Conservation (phyloP, 2,329 filamentous ascomycete species). For the Keithomyces neogunnii region DNA sequence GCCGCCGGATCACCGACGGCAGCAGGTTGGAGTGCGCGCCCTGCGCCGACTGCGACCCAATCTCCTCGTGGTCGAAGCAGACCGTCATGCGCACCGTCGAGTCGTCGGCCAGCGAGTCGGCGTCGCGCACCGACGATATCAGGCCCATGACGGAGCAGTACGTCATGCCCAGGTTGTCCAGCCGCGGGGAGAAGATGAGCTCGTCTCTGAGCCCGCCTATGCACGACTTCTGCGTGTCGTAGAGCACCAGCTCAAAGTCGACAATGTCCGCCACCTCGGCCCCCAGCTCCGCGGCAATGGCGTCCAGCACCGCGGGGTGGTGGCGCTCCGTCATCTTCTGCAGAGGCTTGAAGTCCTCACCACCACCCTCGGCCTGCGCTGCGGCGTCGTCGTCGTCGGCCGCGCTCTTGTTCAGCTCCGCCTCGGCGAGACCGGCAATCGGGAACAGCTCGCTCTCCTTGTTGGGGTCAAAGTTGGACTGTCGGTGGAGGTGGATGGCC, state of each 20-base stretch:
- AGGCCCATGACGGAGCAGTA: conserved; percentile 84
- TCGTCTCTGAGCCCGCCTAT: conserved; percentile 88
- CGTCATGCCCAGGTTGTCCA: conserved; percentile 95
- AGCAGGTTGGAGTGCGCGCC: conserved; percentile 90
- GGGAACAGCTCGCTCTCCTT: conserved; percentile 96
- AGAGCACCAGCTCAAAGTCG: conserved; percentile 95
- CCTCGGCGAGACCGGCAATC: conserved; percentile 78
- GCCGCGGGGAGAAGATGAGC: conserved; percentile 88
- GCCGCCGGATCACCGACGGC: conserved; percentile 74
- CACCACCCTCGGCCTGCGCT: conserved; percentile 27
- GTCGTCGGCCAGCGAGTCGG: conserved; percentile 63
- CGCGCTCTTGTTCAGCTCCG: conserved; percentile 74
- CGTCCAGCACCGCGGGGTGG: conserved; percentile 76
- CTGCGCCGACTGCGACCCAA: conserved; percentile 86
- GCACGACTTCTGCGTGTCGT: conserved; percentile 86
- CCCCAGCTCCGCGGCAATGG: conserved; percentile 73
- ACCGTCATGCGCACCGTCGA: conserved; percentile 81
- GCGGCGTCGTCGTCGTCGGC: conserved; percentile 40
- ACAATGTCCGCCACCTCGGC: conserved; percentile 64
- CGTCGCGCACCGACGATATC: conserved; percentile 63
- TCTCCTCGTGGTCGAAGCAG: conserved; percentile 97
- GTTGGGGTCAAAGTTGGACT: conserved; percentile 83
- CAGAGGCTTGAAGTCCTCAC: conserved; percentile 62
- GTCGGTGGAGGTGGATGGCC: conserved; percentile 86
- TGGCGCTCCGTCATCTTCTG: conserved; percentile 74